Conservation (phyloP, 2,329 filamentous ascomycete genomes). For the Monosporascus sp. region DNA sequence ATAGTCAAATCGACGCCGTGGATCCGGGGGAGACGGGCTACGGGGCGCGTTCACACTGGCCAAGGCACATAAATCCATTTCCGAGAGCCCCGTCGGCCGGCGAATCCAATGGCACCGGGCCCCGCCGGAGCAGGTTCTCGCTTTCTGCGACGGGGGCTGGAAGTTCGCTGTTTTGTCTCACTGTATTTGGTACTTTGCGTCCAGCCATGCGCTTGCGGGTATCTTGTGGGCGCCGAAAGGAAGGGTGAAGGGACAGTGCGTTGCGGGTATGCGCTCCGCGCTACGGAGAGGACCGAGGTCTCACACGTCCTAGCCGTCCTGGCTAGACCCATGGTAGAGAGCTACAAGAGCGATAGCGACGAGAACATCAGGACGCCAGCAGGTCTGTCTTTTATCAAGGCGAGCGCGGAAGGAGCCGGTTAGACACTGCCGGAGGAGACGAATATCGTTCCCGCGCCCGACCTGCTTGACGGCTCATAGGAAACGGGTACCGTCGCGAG, state of each 20-base stretch:
- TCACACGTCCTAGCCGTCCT: slow-evolving; percentile 49
- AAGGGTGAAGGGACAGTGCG: slow-evolving; percentile 29
- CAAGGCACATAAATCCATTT: slow-evolving; percentile 42
- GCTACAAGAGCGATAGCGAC: slow-evolving; percentile 27
- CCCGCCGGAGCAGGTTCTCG: slow-evolving; percentile 30
- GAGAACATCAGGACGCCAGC: slow-evolving; percentile 45
- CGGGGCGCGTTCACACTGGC: slow-evolving; percentile 41
- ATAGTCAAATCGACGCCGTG: slow-evolving; percentile 42
- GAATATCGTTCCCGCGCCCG: slow-evolving; percentile 23
- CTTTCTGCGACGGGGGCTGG: slow-evolving; percentile 21
- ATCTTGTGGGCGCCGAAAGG: slow-evolving; percentile 32
- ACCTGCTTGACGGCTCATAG: slow-evolving; percentile 41
- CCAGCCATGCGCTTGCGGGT: slow-evolving; percentile 25
- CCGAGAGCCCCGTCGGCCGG: slow-evolving; percentile 30
- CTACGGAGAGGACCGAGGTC: slow-evolving; percentile 30
- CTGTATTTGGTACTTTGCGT: slow-evolving; percentile 49
- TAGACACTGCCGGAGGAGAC: slow-evolving; percentile 32
- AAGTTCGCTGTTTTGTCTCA: slow-evolving; percentile 44
- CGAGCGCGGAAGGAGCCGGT: slow-evolving; percentile 28
- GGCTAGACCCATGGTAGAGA: slow-evolving; percentile 37
- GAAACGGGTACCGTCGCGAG: slow-evolving; percentile 31
- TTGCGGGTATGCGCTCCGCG: slow-evolving; percentile 41
- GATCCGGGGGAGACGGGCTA: slow-evolving; percentile 48
- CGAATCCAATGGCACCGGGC: slow-evolving; percentile 39
- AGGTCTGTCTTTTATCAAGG: slow-evolving; percentile 34